Percentiles rank a stretch among this genome's conserved stretches.
These are phyloP conservation scores for Pichia sp. DNA, from an alignment of 1,139 yeast genomes.

Conservation along the genomic window DNA sequence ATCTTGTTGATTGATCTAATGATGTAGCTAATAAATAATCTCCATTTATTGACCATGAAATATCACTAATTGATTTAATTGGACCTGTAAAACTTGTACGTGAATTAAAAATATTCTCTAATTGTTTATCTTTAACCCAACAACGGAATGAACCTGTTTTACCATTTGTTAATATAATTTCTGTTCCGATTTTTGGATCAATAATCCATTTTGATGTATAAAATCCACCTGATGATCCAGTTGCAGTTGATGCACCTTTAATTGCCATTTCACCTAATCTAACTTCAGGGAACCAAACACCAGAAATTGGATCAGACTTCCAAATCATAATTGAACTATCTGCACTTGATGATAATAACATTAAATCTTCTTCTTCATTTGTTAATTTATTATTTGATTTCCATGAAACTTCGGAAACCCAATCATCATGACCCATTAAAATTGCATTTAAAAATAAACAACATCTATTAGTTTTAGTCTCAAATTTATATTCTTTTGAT, in stretches of 20 bases:
- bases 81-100: constrained; percentile 71
- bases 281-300: constrained; percentile 80
- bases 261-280: constrained; percentile 88
- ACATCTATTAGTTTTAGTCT: constrained; percentile 29
- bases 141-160: constrained; percentile 89
- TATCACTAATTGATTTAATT: constrained; percentile 64
- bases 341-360: constrained; percentile 79
- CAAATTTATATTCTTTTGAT: constrained; percentile 61
- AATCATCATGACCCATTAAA: constrained; percentile 96
- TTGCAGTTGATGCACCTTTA: constrained; percentile 96
- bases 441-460: constrained; percentile 72
- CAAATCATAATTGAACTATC: constrained; percentile 95
- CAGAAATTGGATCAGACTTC: constrained; percentile 83
- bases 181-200: constrained; percentile 32
- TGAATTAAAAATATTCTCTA: constrained; percentile 33
- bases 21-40: constrained; percentile 68
- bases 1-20: constrained; percentile 86
- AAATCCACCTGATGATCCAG: constrained; percentile 97
- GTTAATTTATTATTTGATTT: constrained; percentile 32
- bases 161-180: constrained; percentile 70
- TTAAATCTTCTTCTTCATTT: constrained; percentile 32
- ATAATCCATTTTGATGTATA: constrained; percentile 84
- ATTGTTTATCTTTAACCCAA: constrained; percentile 43
- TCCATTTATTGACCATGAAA: constrained; percentile 70
- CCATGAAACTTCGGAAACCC: constrained; percentile 89